Percentiles rank a stretch among this genome's conserved stretches.
phyloP scores from a whole-genome alignment of 2,329 filamentous ascomycete species.

The Alternaria metachromatica region DNA sequence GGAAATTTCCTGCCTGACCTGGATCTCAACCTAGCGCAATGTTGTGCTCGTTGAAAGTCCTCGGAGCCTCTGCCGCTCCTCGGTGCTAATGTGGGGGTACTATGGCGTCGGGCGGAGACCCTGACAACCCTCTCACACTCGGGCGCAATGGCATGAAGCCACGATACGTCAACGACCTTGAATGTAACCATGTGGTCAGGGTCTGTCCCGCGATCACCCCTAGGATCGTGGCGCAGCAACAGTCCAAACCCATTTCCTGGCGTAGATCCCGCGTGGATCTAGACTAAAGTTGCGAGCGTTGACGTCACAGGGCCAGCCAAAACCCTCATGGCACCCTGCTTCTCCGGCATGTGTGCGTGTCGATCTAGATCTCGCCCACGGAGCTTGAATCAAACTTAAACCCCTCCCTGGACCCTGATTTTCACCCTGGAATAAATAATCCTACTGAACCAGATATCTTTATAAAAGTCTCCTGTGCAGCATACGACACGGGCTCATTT shows the following conservation, averaged over 20 bases:
- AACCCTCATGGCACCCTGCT: slow-evolving; percentile 8
- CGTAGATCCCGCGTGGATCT: slow-evolving; percentile 9
- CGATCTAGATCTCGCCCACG: slow-evolving; percentile 1
- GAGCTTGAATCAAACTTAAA: slow-evolving; percentile 18
- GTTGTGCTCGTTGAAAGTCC: no score
- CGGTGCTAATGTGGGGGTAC: background rate
- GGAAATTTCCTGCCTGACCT: no score
- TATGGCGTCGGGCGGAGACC: background rate
- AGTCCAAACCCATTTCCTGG: background rate
- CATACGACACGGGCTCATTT: slow-evolving; percentile 1
- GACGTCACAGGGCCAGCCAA: slow-evolving; percentile 13
- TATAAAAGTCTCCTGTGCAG: background rate
- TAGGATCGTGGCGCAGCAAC: slow-evolving; percentile 9
- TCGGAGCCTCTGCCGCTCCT: background rate
- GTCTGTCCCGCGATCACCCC: background rate
- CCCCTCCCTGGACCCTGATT: slow-evolving; percentile 14
- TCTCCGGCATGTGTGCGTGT: background rate
- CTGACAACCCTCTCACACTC: background rate
- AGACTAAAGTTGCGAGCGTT: slow-evolving; percentile 1
- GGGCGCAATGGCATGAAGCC: background rate
- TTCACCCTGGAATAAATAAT: background rate
- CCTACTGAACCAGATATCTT: background rate
- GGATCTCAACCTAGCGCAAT: no score
- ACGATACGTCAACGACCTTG: background rate
- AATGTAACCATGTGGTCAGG: background rate